These are phyloP conservation scores for Pittosporum tobira DNA, from an alignment of 129 eudicot genomes.

Conservation along the genomic window DNA sequence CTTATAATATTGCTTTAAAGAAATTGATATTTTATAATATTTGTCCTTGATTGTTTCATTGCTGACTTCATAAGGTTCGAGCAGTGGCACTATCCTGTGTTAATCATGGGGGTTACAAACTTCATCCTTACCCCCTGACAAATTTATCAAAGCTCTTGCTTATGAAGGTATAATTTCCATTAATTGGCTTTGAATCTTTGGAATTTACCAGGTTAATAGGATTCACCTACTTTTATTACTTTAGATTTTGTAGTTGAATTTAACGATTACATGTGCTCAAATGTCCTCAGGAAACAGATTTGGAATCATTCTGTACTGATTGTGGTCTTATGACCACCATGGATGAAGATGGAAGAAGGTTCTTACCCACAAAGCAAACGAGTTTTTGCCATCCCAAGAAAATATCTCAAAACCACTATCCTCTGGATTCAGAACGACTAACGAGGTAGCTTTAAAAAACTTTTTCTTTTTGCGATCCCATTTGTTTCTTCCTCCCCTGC, in stretches of 20 bases:
- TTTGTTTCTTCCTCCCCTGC: no score
- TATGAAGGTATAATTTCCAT: constrained; percentile 33
- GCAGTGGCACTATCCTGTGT: constrained; percentile 52
- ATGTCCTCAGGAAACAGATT: constrained; percentile 47
- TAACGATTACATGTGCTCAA: constrained; percentile 4
- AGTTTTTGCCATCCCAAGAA: constrained; percentile 35
- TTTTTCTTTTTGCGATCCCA: not conserved
- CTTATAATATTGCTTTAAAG: not conserved
- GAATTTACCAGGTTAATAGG: not conserved
- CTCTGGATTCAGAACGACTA: constrained; percentile 38
- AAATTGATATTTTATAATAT: not conserved
- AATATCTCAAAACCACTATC: constrained; percentile 32
- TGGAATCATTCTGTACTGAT: constrained; percentile 53
- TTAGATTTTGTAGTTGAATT: constrained; percentile 42
- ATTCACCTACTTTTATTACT: no score
- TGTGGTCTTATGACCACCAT: constrained; percentile 55
- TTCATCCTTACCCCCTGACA: constrained; percentile 54
- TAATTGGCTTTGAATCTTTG: not conserved
- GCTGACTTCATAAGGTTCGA: constrained; percentile 38
- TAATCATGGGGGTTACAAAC: constrained; percentile 72
- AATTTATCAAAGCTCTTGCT: constrained; percentile 41
- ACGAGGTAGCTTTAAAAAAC: constrained; percentile 15
- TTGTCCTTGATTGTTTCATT: not conserved
- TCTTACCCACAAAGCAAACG: constrained; percentile 61
- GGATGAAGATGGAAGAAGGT: constrained; percentile 41